Conservation (phyloP, 352 stramenopile genomes). For the Bremia lactucae region DNA sequence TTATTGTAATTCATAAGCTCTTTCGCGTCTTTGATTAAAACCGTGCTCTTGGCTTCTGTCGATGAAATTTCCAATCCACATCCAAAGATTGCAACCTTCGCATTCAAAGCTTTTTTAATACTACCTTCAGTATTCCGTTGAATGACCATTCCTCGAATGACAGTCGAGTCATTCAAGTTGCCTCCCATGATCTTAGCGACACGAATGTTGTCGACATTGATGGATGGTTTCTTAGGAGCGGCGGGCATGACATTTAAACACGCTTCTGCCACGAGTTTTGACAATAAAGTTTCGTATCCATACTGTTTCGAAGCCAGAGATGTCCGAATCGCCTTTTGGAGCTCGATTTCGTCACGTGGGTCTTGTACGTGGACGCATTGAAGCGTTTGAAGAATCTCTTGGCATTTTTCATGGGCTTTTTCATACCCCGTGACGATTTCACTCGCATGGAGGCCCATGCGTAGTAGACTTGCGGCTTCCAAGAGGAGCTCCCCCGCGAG, state of each 20-base stretch:
- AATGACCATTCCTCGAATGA: slow-evolving; percentile 97
- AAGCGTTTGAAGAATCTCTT: slow-evolving; percentile 89
- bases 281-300: slow-evolving; percentile 91
- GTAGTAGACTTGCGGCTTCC: slow-evolving; percentile 93
- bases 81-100: slow-evolving; percentile 95
- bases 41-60: slow-evolving; percentile 98
- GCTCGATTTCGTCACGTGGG: slow-evolving; percentile 74
- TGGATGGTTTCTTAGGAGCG: slow-evolving; percentile 68
- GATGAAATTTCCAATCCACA: slow-evolving; percentile 94
- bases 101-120: slow-evolving; percentile 85
- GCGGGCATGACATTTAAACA: slow-evolving; percentile 90
- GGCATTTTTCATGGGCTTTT: slow-evolving; percentile 89
- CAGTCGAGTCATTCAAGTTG: slow-evolving; percentile 89
- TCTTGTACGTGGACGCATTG: slow-evolving; percentile 62
- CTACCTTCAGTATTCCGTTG: slow-evolving; percentile 89
- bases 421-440: slow-evolving; percentile 98
- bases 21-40: slow-evolving; percentile 98
- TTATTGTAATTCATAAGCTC: slow-evolving; percentile 99
- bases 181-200: slow-evolving; percentile 96
- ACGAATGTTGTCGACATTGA: slow-evolving; percentile 97
- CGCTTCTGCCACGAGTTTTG: slow-evolving; percentile 90
- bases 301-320: slow-evolving; percentile 97
- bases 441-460: slow-evolving; percentile 94
- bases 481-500: slow-evolving; percentile 96
- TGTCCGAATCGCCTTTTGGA: slow-evolving; percentile 88